Conservation (phyloP, 1,139 yeast genomes). For the Saccharomyces hybrid region DNA sequence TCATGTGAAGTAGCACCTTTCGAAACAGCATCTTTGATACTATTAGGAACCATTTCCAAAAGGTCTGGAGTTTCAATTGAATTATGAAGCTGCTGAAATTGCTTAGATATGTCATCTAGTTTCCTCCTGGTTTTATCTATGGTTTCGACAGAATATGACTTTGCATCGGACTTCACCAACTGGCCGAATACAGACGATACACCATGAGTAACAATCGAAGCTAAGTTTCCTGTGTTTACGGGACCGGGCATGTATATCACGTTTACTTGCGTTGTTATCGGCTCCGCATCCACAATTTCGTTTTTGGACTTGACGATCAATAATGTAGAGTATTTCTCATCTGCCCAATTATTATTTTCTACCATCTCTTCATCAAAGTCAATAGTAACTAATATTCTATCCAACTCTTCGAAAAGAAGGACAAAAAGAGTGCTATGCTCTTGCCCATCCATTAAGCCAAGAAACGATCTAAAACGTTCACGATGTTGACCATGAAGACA, state of each 20-base stretch:
- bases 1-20: conserved; percentile 30
- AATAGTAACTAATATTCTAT: background rate
- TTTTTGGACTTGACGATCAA: conserved; percentile 13
- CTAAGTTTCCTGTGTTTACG: conserved; percentile 44
- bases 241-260: conserved; percentile 12
- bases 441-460: background rate
- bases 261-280: conserved; percentile 23
- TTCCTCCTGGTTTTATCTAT: conserved; percentile 49
- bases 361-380: background rate
- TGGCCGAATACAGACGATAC: conserved; percentile 48
- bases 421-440: background rate
- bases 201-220: conserved; percentile 49
- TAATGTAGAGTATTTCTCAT: conserved; percentile 1
- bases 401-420: background rate
- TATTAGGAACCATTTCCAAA: conserved; percentile 45
- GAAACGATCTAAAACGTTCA: background rate
- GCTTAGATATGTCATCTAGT: conserved; percentile 59
- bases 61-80: conserved; percentile 64
- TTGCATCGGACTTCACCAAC: conserved; percentile 22
- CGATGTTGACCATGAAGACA: background rate
- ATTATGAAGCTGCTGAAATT: conserved; percentile 64
- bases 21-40: conserved; percentile 38
- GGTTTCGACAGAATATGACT: conserved; percentile 30
- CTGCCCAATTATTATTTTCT: background rate
- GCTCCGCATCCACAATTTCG: conserved; percentile 6